phyloP scores from a whole-genome alignment of 2,329 filamentous ascomycete genomes.

The Colletotrichum zoysiae region DNA sequence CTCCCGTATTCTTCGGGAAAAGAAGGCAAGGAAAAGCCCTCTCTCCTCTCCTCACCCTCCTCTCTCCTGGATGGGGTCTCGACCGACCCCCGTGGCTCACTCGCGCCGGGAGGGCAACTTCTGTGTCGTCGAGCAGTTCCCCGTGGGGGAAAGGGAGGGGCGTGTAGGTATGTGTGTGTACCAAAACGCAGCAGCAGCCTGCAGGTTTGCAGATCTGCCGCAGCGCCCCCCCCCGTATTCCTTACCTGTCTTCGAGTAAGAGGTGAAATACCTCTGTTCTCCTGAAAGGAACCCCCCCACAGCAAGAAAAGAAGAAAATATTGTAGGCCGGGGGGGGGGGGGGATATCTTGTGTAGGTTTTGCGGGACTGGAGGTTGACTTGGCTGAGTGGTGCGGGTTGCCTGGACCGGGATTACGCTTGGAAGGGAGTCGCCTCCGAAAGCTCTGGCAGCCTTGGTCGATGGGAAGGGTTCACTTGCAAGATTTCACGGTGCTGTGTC shows the following conservation, averaged over 20 bases:
- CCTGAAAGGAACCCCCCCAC: neutral
- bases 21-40: neutral
- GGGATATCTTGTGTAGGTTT: neutral
- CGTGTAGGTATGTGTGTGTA: neutral
- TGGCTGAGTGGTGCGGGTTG: neutral
- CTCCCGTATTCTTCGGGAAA: neutral
- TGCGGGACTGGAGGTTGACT: neutral
- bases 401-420: neutral
- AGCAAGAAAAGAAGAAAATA: neutral
- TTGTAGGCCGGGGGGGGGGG: neutral
- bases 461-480: no score
- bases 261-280: neutral
- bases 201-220: conserved; percentile 5
- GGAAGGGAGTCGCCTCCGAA: no score
- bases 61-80: no score
- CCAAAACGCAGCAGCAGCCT: neutral
- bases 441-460: no score
- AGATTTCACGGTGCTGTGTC: no score
- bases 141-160: neutral
- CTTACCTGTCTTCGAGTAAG: neutral
- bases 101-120: neutral
- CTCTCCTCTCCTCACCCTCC: neutral
- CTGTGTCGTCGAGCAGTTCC: neutral
- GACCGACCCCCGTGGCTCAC: neutral
- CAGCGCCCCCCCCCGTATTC: neutral